These are phyloP conservation scores for Agaricales sp. DNA, from an alignment of 1,284 basidiomycete genomes.

Conservation along the genomic window DNA sequence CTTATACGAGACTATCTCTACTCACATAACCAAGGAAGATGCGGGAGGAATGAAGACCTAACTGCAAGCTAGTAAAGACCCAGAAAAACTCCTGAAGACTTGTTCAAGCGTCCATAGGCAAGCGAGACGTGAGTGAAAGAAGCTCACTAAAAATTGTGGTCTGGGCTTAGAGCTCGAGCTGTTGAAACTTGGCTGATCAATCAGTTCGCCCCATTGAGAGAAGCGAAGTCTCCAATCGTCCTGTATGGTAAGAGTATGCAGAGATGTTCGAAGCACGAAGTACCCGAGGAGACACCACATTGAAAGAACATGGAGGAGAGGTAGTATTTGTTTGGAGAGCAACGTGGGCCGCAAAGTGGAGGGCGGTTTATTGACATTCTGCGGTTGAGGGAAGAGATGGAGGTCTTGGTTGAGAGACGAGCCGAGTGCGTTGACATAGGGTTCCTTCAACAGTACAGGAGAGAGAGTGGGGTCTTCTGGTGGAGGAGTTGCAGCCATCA, in stretches of 20 bases:
- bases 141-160: not conserved
- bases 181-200: not conserved
- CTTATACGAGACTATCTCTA: conserved; percentile 10
- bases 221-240: not conserved
- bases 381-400: conserved; percentile 8
- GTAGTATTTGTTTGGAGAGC: conserved; percentile 46
- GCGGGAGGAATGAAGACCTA: conserved; percentile 57
- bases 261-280: conserved; percentile 49
- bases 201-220: not conserved
- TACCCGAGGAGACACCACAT: conserved; percentile 56
- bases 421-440: not conserved
- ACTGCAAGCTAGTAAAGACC: conserved; percentile 62
- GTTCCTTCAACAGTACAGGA: conserved; percentile 14
- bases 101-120: conserved; percentile 8
- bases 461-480: conserved; percentile 12
- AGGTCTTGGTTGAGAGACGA: not conserved
- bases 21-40: conserved; percentile 60
- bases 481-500: conserved; percentile 13
- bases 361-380: conserved; percentile 12
- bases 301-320: conserved; percentile 49
- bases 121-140: not conserved
- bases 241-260: not conserved
- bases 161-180: not conserved
- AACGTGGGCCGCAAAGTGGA: conserved; percentile 27
- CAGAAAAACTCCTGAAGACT: conserved; percentile 61